phyloP scores from a whole-genome alignment of 1,284 basidiomycete species.

The Xerocomus cyaneibrunnescens region DNA sequence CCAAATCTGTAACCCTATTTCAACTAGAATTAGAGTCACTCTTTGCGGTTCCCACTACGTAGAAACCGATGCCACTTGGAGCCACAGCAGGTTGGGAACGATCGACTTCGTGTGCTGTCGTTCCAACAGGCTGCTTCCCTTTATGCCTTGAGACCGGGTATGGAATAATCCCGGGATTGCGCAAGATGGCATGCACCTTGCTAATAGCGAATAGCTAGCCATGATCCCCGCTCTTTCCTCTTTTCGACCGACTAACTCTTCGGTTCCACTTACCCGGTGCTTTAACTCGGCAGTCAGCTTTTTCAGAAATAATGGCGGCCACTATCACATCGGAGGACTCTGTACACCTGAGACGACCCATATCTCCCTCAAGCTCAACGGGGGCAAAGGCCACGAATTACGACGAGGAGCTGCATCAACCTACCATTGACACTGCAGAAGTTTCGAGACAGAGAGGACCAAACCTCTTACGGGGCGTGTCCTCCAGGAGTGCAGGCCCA shows the following conservation, averaged over 20 bases:
- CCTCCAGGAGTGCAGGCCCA: conserved; percentile 9
- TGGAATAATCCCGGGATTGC: background rate
- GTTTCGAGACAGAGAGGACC: background rate
- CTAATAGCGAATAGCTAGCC: background rate
- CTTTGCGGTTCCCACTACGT: background rate
- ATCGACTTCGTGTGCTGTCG: background rate
- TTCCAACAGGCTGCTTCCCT: background rate
- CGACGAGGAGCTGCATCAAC: conserved; percentile 5
- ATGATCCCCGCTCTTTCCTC: conserved; percentile 2
- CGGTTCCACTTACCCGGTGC: background rate
- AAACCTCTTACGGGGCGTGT: conserved; percentile 1
- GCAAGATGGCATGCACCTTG: background rate
- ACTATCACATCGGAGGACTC: background rate
- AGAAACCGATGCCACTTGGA: too few relatives aligned
- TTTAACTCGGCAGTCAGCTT: background rate
- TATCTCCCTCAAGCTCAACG: conserved; percentile 3
- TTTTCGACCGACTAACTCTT: background rate
- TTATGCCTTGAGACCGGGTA: background rate
- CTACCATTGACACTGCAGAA: background rate
- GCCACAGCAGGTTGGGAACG: background rate
- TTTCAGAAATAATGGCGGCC: conserved; percentile 6
- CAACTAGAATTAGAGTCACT: conserved; percentile 14
- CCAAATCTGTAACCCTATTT: conserved; percentile 26
- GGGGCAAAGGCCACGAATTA: background rate
- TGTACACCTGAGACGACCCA: background rate